Conservation (phyloP, 331 rosid species). For the Malus hybrid region DNA sequence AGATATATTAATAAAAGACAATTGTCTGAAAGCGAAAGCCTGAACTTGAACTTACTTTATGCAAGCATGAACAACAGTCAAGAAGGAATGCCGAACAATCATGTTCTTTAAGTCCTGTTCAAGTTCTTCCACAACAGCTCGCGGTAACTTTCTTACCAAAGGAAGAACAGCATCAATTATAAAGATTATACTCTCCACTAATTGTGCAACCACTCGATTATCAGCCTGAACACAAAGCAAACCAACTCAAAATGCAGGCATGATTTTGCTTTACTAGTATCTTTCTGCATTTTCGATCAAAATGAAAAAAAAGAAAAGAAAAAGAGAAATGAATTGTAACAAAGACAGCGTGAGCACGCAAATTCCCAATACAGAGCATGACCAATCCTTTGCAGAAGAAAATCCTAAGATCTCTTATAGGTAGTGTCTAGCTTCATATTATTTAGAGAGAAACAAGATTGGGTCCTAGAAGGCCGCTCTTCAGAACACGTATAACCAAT, state of each 20-base stretch:
- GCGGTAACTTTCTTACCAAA: constrained; percentile 68
- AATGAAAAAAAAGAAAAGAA: too few relatives aligned
- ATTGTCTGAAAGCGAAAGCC: background rate
- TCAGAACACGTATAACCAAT: too few relatives aligned
- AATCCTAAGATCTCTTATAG: background rate
- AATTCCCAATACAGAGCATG: background rate
- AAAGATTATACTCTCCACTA: constrained; percentile 86
- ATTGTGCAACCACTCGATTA: constrained; percentile 60
- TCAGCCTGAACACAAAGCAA: constrained; percentile 60
- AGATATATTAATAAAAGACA: background rate
- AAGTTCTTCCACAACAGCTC: constrained; percentile 75
- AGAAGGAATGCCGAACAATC: constrained; percentile 86
- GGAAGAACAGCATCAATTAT: constrained; percentile 91
- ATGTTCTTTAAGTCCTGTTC: constrained; percentile 88
- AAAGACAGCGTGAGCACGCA: background rate
- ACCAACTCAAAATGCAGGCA: constrained; percentile 6
- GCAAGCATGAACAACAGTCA: constrained; percentile 99
- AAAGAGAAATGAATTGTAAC: background rate
- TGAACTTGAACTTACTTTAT: constrained; percentile 59
- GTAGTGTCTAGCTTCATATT: too few relatives aligned
- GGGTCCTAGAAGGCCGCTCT: too few relatives aligned
- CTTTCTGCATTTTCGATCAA: background rate
- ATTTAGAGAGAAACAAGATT: too few relatives aligned
- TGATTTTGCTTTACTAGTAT: constrained; percentile 8
- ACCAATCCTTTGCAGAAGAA: background rate